A percentile compares a stretch with the other conserved stretches of the same genome.
These are phyloP conservation scores for Pleurotus sapidus DNA, from an alignment of 768 basidiomycete genomes.

Conservation along the genomic window DNA sequence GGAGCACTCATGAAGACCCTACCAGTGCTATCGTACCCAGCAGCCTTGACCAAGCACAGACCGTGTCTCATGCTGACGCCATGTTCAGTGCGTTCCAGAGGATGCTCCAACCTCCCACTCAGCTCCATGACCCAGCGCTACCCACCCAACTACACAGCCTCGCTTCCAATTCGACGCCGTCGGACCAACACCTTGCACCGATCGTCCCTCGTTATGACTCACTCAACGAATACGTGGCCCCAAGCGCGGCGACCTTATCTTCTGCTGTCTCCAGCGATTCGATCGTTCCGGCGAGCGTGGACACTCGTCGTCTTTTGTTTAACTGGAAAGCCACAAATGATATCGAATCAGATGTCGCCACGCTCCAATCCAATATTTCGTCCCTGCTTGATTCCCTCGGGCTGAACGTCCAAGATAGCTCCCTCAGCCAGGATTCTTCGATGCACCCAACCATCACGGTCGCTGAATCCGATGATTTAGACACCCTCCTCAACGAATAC, in stretches of 20 bases:
- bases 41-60: too few species aligned
- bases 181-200: background rate
- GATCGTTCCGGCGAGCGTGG: conserved; percentile 22
- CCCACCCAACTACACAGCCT: background rate
- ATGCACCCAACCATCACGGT: too few species aligned
- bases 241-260: background rate
- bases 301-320: conserved; percentile 36
- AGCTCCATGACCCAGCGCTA: background rate
- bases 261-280: background rate
- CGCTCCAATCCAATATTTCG: conserved; percentile 64
- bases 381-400: conserved; percentile 69
- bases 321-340: conserved; percentile 58
- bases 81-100: background rate
- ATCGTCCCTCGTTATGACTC: background rate
- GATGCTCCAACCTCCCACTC: background rate
- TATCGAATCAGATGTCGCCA: conserved; percentile 70
- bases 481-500: too few species aligned
- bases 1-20: too few species aligned
- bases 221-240: background rate
- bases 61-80: background rate
- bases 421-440: too few species aligned
- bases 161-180: background rate
- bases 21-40: too few species aligned
- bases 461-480: too few species aligned
- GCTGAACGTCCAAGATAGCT: conserved; percentile 40